These are phyloP conservation scores for Crithidia mellificae DNA, from an alignment of 208 protist species.

Conservation along the genomic window DNA sequence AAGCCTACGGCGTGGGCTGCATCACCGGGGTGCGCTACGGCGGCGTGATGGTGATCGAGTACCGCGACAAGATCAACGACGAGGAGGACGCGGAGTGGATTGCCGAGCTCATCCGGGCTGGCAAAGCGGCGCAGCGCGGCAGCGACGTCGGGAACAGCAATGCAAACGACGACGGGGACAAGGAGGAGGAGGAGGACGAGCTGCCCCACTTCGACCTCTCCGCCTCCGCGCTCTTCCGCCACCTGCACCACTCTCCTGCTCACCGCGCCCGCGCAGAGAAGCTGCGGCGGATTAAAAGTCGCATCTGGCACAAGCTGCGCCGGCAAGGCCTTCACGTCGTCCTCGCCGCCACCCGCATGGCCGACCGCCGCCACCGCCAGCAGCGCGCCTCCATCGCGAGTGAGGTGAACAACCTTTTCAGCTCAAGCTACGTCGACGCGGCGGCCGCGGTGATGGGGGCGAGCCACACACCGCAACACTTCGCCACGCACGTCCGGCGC, in stretches of 20 bases:
- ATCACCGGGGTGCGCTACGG: slow-evolving; percentile 64
- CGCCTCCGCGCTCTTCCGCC: slow-evolving; percentile 1
- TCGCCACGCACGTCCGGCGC: not conserved
- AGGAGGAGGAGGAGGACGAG: not conserved
- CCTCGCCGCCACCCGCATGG: slow-evolving; percentile 42
- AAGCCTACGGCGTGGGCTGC: slow-evolving; percentile 60
- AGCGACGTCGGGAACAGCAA: not conserved
- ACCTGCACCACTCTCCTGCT: slow-evolving; percentile 2
- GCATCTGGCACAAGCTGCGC: slow-evolving; percentile 35
- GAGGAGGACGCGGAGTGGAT: slow-evolving; percentile 47
- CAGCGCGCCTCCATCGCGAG: slow-evolving; percentile 15
- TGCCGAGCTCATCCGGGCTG: slow-evolving; percentile 29
- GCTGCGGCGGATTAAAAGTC: slow-evolving; percentile 36
- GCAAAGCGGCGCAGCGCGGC: not conserved
- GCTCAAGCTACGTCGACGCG: slow-evolving; percentile 2
- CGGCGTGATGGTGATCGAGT: slow-evolving; percentile 62
- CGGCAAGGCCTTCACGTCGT: slow-evolving; percentile 42
- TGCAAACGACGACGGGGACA: not conserved
- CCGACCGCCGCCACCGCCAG: slow-evolving; percentile 33
- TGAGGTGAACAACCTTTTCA: slow-evolving; percentile 21
- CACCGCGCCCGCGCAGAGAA: slow-evolving; percentile 33
- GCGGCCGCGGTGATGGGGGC: slow-evolving; percentile 9
- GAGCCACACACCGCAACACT: slow-evolving; percentile 3
- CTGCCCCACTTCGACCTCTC: slow-evolving; percentile 6
- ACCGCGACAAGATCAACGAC: slow-evolving; percentile 42